Conservation (phyloP, 2,329 filamentous ascomycete species). For the Colletotrichum sp. region DNA sequence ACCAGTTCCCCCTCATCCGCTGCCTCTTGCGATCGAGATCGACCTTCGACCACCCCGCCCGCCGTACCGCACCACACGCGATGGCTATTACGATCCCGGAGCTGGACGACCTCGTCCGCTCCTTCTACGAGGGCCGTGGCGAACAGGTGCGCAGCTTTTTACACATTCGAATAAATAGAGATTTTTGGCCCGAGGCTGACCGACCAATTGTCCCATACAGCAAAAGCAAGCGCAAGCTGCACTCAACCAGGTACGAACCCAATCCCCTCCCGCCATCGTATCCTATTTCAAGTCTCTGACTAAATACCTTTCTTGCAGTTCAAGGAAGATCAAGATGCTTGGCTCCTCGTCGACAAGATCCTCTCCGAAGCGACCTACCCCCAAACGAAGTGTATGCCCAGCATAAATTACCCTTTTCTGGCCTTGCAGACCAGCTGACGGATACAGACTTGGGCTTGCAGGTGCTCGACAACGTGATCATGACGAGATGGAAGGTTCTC, state of each 20-base stretch:
- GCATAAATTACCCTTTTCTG: not conserved
- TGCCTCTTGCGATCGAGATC: constrained; percentile 23
- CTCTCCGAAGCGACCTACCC: constrained; percentile 90
- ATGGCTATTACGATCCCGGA: constrained; percentile 84
- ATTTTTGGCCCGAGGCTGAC: constrained; percentile 37
- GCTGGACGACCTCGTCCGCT: constrained; percentile 93
- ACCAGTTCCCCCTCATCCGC: constrained; percentile 13
- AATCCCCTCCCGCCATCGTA: constrained; percentile 12
- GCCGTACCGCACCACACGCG: constrained; percentile 39
- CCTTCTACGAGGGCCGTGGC: constrained; percentile 97
- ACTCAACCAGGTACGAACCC: constrained; percentile 80
- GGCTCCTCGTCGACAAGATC: constrained; percentile 97
- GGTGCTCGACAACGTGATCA: constrained; percentile 97
- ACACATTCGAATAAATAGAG: not conserved
- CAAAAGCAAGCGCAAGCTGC: constrained; percentile 96
- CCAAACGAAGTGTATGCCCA: constrained; percentile 88
- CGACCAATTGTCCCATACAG: constrained; percentile 55
- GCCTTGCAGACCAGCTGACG: constrained; percentile 1
- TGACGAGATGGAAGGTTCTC: constrained; percentile 98
- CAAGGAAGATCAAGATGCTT: constrained; percentile 98
- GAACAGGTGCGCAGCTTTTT: constrained; percentile 71
- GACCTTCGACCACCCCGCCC: constrained; percentile 32
- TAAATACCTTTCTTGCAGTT: constrained; percentile 65
- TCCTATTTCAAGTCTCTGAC: constrained; percentile 3
- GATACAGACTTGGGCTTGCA: constrained; percentile 84